Evolutionary conservation across 208 protist genomes (phyloP).

Genomic region (Trypanosoma grayi): DNA sequence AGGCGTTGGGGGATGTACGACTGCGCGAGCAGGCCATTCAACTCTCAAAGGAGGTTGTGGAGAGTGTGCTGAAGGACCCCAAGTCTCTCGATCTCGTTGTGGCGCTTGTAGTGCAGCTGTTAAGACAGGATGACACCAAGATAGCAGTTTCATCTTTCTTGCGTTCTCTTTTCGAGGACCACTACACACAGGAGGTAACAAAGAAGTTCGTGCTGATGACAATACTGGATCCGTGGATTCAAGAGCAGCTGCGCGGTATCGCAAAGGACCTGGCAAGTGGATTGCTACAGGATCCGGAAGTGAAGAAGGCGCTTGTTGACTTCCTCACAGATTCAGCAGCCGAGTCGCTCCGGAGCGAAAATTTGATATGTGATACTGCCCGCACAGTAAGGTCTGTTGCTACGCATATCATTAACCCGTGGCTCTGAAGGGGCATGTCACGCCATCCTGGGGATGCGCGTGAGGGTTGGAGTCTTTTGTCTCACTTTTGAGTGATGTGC

Average conservation of each 20-base stretch:
- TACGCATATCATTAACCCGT: constrained; percentile 47
- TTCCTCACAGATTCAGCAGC: constrained; percentile 58
- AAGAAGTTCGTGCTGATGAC: constrained; percentile 90
- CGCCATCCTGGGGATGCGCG: too few relatives aligned
- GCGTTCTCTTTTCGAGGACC: constrained; percentile 84
- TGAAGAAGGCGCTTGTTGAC: constrained; percentile 52
- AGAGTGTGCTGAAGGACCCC: constrained; percentile 64
- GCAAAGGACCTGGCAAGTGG: constrained; percentile 68
- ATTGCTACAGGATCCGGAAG: constrained; percentile 51
- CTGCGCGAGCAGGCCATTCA: constrained; percentile 65
- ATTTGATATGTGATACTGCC: constrained; percentile 60
- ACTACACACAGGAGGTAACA: constrained; percentile 89
- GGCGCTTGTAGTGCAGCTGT: constrained; percentile 55
- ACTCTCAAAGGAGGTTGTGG: constrained; percentile 82
- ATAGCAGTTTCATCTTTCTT: constrained; percentile 81
- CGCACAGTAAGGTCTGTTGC: constrained; percentile 53
- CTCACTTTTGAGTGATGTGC: too few relatives aligned
- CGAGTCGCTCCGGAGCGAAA: constrained; percentile 48
- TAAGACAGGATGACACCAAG: constrained; percentile 73
- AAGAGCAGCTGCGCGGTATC: constrained; percentile 78
- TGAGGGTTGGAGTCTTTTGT: too few relatives aligned
- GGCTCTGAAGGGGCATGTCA: constrained; percentile 34
- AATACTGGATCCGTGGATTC: constrained; percentile 80
- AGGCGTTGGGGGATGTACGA: constrained; percentile 67
- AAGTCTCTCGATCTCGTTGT: constrained; percentile 66